Percentiles rank a stretch among this genome's conserved stretches.
These are phyloP conservation scores for Ophiosphaerella korrae DNA, from an alignment of 2,329 filamentous ascomycete species.

Conservation along the genomic window DNA sequence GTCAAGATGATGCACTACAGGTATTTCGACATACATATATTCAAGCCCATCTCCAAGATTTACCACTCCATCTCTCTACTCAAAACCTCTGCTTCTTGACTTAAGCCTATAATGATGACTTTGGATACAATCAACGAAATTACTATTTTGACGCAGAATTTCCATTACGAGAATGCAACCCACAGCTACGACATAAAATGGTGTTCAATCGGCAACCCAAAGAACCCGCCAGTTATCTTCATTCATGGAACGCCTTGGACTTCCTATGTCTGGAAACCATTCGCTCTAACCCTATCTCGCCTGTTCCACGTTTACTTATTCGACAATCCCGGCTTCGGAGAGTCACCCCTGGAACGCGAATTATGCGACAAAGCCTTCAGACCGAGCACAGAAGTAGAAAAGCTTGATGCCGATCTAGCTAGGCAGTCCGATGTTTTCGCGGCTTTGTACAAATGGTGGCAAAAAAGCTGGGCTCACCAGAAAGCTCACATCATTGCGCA, in stretches of 20 bases:
- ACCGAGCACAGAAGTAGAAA: conserved; percentile 2
- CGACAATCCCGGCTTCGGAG: conserved; percentile 29
- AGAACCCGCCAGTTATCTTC: conserved; percentile 19
- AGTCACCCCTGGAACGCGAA: conserved; percentile 14
- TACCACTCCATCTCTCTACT: too few relatives aligned
- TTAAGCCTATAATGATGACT: not conserved
- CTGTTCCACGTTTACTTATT: conserved; percentile 24
- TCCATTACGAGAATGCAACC: conserved; percentile 14
- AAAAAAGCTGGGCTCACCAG: conserved; percentile 5
- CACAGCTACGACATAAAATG: conserved; percentile 21
- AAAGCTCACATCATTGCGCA: conserved; percentile 25
- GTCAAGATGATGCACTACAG: too few relatives aligned
- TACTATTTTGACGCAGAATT: conserved; percentile 9
- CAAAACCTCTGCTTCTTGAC: not conserved
- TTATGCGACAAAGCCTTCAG: not conserved
- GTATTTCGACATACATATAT: too few relatives aligned
- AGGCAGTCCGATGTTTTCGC: conserved; percentile 23
- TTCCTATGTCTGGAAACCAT: conserved; percentile 23
- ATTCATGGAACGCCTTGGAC: conserved; percentile 32
- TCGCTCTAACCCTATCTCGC: conserved; percentile 17
- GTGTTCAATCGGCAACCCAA: conserved; percentile 13
- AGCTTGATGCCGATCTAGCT: conserved; percentile 21
- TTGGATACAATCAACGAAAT: not conserved
- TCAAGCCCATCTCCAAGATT: too few relatives aligned
- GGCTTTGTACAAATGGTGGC: conserved; percentile 21